phyloP scores from a whole-genome alignment of 192 early-diverging fungal genomes.

The Entomortierella beljakovae region DNA sequence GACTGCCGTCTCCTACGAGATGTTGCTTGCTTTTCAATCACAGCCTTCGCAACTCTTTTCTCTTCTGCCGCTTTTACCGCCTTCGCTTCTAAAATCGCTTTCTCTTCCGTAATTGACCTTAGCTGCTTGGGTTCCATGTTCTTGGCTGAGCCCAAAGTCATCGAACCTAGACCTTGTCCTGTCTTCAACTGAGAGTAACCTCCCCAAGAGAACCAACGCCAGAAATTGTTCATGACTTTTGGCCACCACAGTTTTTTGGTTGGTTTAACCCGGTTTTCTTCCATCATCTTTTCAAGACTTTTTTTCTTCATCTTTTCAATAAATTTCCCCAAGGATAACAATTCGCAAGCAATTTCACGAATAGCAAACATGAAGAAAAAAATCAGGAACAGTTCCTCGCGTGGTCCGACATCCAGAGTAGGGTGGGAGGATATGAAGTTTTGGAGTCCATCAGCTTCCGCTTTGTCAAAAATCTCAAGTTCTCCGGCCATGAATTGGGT shows the following conservation, averaged over 20 bases:
- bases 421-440: constrained; percentile 52
- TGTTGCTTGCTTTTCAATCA: constrained; percentile 8
- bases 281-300: constrained; percentile 8
- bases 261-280: constrained; percentile 17
- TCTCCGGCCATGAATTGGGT: constrained; percentile 45
- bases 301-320: constrained; percentile 32
- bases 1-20: constrained; percentile 18
- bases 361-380: constrained; percentile 66
- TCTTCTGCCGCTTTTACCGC: constrained; percentile 30
- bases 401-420: constrained; percentile 45
- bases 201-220: constrained; percentile 51
- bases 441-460: constrained; percentile 40
- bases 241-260: constrained; percentile 45
- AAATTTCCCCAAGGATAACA: constrained; percentile 43
- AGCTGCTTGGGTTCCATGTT: constrained; percentile 36
- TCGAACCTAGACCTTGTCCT: constrained; percentile 27
- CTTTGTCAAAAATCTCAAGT: constrained; percentile 42
- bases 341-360: constrained; percentile 60
- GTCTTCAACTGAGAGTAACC: constrained; percentile 48
- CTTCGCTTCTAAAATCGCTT: constrained; percentile 31
- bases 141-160: constrained; percentile 35
- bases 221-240: constrained; percentile 50
- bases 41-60: constrained; percentile 7
- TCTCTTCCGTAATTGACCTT: constrained; percentile 34
- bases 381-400: constrained; percentile 63